Percentiles rank a stretch among this genome's conserved stretches.
Conservation (phyloP, 805 yeast genomes). For the Gaillardinia entomophila region DNA sequence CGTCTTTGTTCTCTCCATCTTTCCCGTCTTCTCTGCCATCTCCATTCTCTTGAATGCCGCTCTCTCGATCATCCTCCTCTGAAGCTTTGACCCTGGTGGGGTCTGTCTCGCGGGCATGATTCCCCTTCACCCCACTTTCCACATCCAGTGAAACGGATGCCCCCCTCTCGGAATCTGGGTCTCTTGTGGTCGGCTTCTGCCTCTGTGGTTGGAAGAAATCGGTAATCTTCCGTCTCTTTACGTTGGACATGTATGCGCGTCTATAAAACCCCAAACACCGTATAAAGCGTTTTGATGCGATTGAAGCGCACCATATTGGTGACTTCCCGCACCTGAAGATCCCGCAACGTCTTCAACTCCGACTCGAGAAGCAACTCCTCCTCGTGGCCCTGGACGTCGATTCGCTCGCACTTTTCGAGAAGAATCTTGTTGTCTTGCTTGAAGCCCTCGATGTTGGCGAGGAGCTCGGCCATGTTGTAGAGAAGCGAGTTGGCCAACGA, state of each 20-base stretch:
- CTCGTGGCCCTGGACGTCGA: constrained; percentile 83
- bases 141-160: too few relatives aligned
- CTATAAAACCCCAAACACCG: constrained; percentile 32
- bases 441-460: constrained; percentile 45
- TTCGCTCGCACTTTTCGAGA: constrained; percentile 77
- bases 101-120: too few relatives aligned
- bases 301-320: constrained; percentile 47
- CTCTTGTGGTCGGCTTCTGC: too few relatives aligned
- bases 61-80: constrained; percentile 1
- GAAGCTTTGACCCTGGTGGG: too few relatives aligned
- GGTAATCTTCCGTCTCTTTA: too few relatives aligned
- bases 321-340: constrained; percentile 53
- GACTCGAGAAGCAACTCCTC: constrained; percentile 65
- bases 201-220: too few relatives aligned
- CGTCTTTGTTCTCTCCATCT: constrained; percentile 2
- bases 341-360: constrained; percentile 67
- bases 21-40: not conserved
- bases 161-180: too few relatives aligned
- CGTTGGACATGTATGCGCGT: too few relatives aligned
- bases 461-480: constrained; percentile 47
- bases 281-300: constrained; percentile 54
- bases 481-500: constrained; percentile 37
- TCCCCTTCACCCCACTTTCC: too few relatives aligned
- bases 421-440: constrained; percentile 61
- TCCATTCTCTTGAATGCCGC: not conserved